These are phyloP conservation scores for Aspergillus ustus DNA, from an alignment of 2,329 filamentous ascomycete genomes.

Conservation along the genomic window DNA sequence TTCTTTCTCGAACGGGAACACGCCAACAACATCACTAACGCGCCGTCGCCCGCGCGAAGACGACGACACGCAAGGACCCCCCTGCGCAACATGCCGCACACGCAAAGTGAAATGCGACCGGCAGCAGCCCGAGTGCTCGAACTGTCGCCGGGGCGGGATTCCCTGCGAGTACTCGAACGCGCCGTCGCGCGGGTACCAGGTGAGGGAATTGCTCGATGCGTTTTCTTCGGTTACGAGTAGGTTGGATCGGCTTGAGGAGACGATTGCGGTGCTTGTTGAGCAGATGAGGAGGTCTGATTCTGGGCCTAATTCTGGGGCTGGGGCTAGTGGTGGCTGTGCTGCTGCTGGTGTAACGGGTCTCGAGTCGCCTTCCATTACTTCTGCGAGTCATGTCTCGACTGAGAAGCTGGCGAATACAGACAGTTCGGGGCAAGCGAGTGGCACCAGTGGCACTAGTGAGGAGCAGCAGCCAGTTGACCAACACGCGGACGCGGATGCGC, in stretches of 20 bases:
- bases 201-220: neutral
- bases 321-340: too few relatives aligned
- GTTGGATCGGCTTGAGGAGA: neutral
- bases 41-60: neutral
- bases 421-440: too few relatives aligned
- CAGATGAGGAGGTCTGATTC: neutral
- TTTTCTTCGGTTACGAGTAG: neutral
- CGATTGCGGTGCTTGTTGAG: neutral
- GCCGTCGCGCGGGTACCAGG: neutral
- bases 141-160: neutral
- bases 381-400: neutral
- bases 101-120: conserved; percentile 12
- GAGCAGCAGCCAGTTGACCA: neutral
- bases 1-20: neutral
- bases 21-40: neutral
- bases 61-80: neutral
- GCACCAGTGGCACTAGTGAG: neutral
- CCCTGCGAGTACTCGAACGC: conserved; percentile 5
- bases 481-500: neutral
- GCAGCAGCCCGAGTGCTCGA: conserved; percentile 8
- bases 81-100: neutral
- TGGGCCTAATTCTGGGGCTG: neutral
- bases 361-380: neutral
- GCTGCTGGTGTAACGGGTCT: neutral
- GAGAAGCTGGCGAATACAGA: neutral